Percentiles rank a stretch among this genome's conserved stretches.
Conservation (phyloP, 345 rosid species). For the Hibiscus syriacus region DNA sequence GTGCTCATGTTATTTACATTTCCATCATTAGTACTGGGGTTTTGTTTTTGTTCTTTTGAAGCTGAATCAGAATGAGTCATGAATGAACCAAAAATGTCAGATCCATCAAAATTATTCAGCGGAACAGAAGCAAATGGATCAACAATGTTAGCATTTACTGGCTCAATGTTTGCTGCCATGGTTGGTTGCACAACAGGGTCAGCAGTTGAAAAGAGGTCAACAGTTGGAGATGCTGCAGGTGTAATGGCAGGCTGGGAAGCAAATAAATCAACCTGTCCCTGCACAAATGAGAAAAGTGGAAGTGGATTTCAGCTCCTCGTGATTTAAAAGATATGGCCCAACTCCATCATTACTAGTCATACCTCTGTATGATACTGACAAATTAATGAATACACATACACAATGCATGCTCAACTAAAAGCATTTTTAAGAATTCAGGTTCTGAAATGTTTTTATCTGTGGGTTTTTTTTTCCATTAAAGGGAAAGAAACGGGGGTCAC, state of each 20-base stretch:
- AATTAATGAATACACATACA: not conserved
- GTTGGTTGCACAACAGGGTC: conserved; percentile 51
- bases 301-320: conserved; percentile 5
- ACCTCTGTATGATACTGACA: not conserved
- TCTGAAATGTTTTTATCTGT: not conserved
- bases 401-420: not conserved
- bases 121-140: conserved; percentile 92
- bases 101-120: conserved; percentile 68
- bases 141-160: conserved; percentile 29
- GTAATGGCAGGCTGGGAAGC: conserved; percentile 32
- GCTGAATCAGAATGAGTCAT: conserved; percentile 47
- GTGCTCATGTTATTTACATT: conserved; percentile 31
- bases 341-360: conserved; percentile 5
- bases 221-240: conserved; percentile 45
- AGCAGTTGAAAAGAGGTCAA: conserved; percentile 53
- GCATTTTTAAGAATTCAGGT: not conserved
- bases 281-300: conserved; percentile 18
- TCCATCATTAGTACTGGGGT: conserved; percentile 25
- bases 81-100: conserved; percentile 80
- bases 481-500: too few relatives aligned
- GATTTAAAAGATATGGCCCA: conserved; percentile 5
- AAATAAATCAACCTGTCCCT: conserved; percentile 42
- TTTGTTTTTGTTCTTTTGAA: conserved; percentile 37
- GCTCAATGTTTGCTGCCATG: conserved; percentile 26
- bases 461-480: too few relatives aligned